Conservation (phyloP, 192 early-diverging fungal species). For the Entomortierella chlamydospora region DNA sequence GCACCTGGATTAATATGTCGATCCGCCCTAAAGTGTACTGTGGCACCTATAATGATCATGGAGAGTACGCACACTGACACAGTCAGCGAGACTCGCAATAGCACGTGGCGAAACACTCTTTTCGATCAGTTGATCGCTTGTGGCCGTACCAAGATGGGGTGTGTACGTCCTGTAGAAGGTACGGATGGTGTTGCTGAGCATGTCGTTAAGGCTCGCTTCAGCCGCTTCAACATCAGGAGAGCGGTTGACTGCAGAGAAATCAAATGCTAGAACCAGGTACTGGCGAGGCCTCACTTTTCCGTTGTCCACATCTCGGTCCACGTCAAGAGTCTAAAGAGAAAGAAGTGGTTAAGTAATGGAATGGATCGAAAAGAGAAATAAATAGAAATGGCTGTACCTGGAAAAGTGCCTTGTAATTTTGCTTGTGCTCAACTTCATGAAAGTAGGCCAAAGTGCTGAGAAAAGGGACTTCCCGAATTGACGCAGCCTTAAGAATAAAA, state of each 20-base stretch:
- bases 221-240: constrained; percentile 13
- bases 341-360: constrained; percentile 3
- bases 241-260: constrained; percentile 36
- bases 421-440: constrained; percentile 35
- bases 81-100: background rate
- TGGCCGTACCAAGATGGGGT: constrained; percentile 14
- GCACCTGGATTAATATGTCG: constrained; percentile 25
- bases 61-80: constrained; percentile 14
- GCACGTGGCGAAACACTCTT: background rate
- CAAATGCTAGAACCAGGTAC: constrained; percentile 12
- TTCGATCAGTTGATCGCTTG: constrained; percentile 18
- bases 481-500: constrained; percentile 35
- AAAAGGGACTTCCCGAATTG: constrained; percentile 44
- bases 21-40: too few relatives aligned
- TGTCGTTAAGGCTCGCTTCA: background rate
- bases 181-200: constrained; percentile 14
- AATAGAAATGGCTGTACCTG: constrained; percentile 1
- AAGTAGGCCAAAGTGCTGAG: constrained; percentile 42
- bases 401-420: constrained; percentile 34
- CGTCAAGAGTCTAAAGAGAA: constrained; percentile 18
- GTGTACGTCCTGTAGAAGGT: constrained; percentile 27
- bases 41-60: too few relatives aligned
- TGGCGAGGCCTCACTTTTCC: constrained; percentile 24
- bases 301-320: constrained; percentile 22
- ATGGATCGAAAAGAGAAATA: too few relatives aligned